These are phyloP conservation scores for Conidiobolus incongruus DNA, from an alignment of 371 early-diverging fungal species.

Conservation along the genomic window DNA sequence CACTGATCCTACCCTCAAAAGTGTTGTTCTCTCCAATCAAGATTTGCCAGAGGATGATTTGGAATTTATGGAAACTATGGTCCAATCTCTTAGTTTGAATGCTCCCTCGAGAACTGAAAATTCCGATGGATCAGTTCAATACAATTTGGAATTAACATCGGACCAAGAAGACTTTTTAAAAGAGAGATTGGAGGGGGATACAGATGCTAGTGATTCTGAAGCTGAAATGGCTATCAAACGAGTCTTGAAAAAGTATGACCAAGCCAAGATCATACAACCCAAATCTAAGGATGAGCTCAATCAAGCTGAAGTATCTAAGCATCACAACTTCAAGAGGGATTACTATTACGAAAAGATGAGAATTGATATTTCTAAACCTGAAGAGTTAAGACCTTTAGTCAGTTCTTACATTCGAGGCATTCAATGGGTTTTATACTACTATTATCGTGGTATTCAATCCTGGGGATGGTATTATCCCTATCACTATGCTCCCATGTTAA, in stretches of 20 bases:
- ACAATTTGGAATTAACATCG: too few species aligned
- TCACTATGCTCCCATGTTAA: slow-evolving; percentile 96
- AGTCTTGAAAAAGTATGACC: slow-evolving; percentile 26
- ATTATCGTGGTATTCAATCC: slow-evolving; percentile 82
- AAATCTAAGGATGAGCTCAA: slow-evolving; percentile 18
- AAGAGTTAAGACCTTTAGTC: slow-evolving; percentile 33
- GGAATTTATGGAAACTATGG: neutral
- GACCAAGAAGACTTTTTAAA: too few species aligned
- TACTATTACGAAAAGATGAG: slow-evolving; percentile 57
- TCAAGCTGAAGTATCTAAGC: slow-evolving; percentile 21
- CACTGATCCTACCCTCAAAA: neutral
- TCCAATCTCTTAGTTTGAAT: neutral
- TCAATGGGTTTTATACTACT: slow-evolving; percentile 96
- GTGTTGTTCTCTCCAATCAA: neutral
- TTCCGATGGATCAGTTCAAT: too few species aligned
- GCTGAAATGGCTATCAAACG: neutral
- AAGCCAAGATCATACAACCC: slow-evolving; percentile 18
- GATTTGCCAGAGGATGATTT: neutral
- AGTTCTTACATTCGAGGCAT: slow-evolving; percentile 73
- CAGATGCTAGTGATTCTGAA: slow-evolving; percentile 19
- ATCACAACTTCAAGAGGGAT: slow-evolving; percentile 34
- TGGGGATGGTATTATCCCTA: slow-evolving; percentile 99
- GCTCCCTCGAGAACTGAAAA: neutral
- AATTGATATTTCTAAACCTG: slow-evolving; percentile 20
- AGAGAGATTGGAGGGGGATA: too few species aligned